A percentile compares a stretch with the other conserved stretches of the same genome.
Conservation (phyloP, 371 early-diverging fungal genomes). For the Phascolomyces articulosus region DNA sequence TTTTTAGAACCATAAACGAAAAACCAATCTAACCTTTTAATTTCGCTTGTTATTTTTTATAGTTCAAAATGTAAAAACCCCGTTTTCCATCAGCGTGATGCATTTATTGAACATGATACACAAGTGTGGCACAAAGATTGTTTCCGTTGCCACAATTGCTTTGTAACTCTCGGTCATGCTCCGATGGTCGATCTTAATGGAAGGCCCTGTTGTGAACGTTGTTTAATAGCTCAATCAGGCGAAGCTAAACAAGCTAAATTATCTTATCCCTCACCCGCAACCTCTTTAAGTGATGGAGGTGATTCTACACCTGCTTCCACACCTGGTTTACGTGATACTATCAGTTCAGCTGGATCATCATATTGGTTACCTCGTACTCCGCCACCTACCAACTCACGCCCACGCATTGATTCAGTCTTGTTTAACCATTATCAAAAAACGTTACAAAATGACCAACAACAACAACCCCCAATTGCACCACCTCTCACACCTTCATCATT, state of each 20-base stretch:
- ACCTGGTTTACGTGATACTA: constrained; percentile 14
- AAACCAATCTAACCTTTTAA: constrained; percentile 21
- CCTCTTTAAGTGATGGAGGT: not conserved
- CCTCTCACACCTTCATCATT: constrained; percentile 2
- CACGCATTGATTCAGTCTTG: constrained; percentile 15
- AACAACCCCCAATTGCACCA: constrained; percentile 6
- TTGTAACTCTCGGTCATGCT: constrained; percentile 24
- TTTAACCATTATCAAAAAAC: constrained; percentile 22
- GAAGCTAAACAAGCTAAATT: constrained; percentile 13
- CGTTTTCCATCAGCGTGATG: constrained; percentile 40
- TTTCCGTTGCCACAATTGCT: constrained; percentile 48
- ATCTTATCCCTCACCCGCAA: not conserved
- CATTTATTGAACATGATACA: constrained; percentile 47
- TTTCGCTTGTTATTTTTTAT: not conserved
- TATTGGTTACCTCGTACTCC: constrained; percentile 10
- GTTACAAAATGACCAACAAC: constrained; percentile 5
- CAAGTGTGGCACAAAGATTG: constrained; percentile 57
- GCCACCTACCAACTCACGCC: not conserved
- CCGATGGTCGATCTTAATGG: constrained; percentile 66
- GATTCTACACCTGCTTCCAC: constrained; percentile 12
- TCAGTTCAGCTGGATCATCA: constrained; percentile 10
- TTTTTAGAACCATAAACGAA: too few relatives aligned
- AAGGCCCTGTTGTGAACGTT: constrained; percentile 68
- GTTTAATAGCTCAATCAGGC: constrained; percentile 56
- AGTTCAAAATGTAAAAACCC: constrained; percentile 48